Conservation (phyloP, 768 basidiomycete species). For the Collybiopsis luxurians region DNA sequence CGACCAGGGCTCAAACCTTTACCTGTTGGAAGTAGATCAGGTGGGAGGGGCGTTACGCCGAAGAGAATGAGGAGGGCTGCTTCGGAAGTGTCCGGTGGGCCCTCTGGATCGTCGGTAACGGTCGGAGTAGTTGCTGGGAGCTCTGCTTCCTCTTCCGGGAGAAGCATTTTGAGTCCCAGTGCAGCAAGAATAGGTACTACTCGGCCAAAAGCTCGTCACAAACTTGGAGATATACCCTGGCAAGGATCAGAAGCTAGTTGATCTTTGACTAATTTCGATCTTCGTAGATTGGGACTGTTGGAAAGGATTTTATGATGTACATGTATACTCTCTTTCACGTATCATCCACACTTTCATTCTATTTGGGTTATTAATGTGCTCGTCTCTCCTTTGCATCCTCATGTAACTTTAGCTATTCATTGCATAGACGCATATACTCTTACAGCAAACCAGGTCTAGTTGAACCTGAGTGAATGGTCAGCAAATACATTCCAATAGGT, state of each 20-base stretch:
- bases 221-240: slow-evolving; percentile 1
- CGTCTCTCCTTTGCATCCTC: too few relatives aligned
- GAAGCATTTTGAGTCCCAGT: neutral
- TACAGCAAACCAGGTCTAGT: too few relatives aligned
- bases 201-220: neutral
- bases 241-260: neutral
- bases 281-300: too few relatives aligned
- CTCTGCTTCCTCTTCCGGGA: neutral
- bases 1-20: slow-evolving; percentile 67
- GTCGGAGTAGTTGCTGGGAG: neutral
- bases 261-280: too few relatives aligned
- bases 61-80: slow-evolving; percentile 67
- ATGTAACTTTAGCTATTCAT: too few relatives aligned
- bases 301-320: too few relatives aligned
- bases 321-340: neutral
- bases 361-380: neutral
- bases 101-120: neutral
- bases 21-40: slow-evolving; percentile 21
- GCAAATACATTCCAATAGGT: too few relatives aligned
- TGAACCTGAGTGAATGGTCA: too few relatives aligned
- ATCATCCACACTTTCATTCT: neutral
- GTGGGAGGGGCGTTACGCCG: slow-evolving; percentile 44
- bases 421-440: too few relatives aligned
- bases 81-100: slow-evolving; percentile 55
- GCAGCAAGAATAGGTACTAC: neutral